phyloP scores from a whole-genome alignment of 1,139 yeast species.

The Suhomyces anneliseae region DNA sequence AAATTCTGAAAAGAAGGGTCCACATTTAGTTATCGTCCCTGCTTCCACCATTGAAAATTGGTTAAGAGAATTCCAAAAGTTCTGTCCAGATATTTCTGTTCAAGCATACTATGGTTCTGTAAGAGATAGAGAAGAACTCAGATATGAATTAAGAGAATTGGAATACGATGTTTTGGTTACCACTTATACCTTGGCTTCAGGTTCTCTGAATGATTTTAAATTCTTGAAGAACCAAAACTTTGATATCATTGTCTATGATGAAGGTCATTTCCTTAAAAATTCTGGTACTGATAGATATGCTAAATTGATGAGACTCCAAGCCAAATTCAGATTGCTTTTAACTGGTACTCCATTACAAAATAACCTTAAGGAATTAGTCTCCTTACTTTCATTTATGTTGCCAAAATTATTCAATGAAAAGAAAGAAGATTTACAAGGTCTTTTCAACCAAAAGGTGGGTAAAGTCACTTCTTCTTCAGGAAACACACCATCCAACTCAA shows the following conservation, averaged over 20 bases:
- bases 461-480: slow-evolving; percentile 33
- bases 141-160: slow-evolving; percentile 63
- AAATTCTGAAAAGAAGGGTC: slow-evolving; percentile 53
- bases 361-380: slow-evolving; percentile 84
- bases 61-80: slow-evolving; percentile 90
- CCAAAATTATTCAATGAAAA: slow-evolving; percentile 81
- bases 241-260: slow-evolving; percentile 91
- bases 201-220: slow-evolving; percentile 76
- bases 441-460: slow-evolving; percentile 81
- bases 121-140: slow-evolving; percentile 77
- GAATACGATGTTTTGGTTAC: slow-evolving; percentile 91
- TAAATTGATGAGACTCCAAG: slow-evolving; percentile 80
- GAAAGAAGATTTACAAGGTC: slow-evolving; percentile 75
- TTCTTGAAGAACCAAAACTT: slow-evolving; percentile 74
- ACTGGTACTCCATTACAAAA: slow-evolving; percentile 98
- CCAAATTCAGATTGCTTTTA: slow-evolving; percentile 75
- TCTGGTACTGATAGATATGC: slow-evolving; percentile 83
- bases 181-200: slow-evolving; percentile 89
- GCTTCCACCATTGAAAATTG: slow-evolving; percentile 96
- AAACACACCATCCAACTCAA: slow-evolving; percentile 4
- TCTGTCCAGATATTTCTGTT: slow-evolving; percentile 77
- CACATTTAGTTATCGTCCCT: slow-evolving; percentile 88
- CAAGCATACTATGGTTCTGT: slow-evolving; percentile 94
- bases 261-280: slow-evolving; percentile 95
- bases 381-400: slow-evolving; percentile 84